Evolutionary conservation across 2,329 filamentous ascomycete genomes (phyloP).

Genomic region (Camptophora hylomeconis): DNA sequence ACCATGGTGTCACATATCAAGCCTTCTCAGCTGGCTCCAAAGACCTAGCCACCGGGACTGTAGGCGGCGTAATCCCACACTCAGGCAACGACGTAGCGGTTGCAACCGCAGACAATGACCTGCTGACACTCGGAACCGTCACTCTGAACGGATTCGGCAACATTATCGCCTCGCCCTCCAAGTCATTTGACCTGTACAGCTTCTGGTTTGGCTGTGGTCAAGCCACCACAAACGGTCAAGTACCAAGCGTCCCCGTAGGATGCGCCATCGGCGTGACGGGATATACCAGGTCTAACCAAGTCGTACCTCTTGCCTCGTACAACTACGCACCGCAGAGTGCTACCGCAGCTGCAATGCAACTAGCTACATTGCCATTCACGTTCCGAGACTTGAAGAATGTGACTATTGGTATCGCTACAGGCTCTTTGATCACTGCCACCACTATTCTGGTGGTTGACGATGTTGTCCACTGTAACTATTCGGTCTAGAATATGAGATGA

Average conservation of each 20-base stretch:
- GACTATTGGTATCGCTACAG: conserved; percentile 2
- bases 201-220: conserved; percentile 2
- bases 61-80: no score
- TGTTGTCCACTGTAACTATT: conserved; percentile 1
- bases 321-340: no score
- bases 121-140: not conserved
- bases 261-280: no score
- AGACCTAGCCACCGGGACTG: no score
- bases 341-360: no score
- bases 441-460: conserved; percentile 1
- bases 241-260: no score
- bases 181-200: conserved; percentile 1
- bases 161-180: conserved; percentile 2
- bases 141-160: conserved; percentile 2
- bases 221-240: not conserved
- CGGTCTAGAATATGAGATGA: no score
- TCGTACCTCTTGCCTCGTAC: not conserved
- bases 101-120: not conserved
- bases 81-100: no score
- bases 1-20: no score
- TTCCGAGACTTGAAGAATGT: conserved; percentile 4
- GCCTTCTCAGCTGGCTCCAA: no score
- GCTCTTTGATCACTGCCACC: not conserved
- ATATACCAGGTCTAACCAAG: no score
- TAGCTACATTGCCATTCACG: conserved; percentile 1